Evolutionary conservation across 768 basidiomycete genomes (phyloP), one percentile per base, ranked within the genome.

Genomic region (Rhodotorula taiwanensis): DNA sequence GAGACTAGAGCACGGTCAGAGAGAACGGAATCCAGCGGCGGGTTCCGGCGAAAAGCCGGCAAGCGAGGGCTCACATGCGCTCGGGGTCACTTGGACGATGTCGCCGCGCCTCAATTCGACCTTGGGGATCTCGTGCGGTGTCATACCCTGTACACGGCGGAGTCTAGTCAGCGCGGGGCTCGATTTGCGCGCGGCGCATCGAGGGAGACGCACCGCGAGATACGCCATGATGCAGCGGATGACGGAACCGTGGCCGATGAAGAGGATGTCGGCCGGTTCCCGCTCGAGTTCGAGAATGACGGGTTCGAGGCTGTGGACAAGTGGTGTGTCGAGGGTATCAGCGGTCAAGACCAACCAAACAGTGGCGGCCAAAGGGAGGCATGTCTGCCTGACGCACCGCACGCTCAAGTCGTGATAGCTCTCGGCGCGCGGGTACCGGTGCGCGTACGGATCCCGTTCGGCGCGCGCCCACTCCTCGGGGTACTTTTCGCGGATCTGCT

Each of bases 61-160:
- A 8, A 5, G 25, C 27, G 13, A 14, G 6, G 25, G 58, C 67
- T 50, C 11, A 70, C 64, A 70, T 15, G 69, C 69, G 41, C 69
- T 65, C 30, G 72, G 72, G 14, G 62, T 67, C 6, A 73, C 78
- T 75, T 99, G 95, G 43, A 98, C 81, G n/a, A 98, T 78, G 74
- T 99, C 95, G 0, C 95, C 95, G 18, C 95, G 83, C 42, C 94
- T 89, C 70, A 99, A 86, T 76, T 98, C 94, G 57, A 98, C 94
- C 2, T 91, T 93, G 0, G 95, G 95, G 49, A 99, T 95, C 75
- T 99, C 95, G 31, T 87, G 86, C 1, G 94, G 90, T 9, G 92
- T 90, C 5, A 98, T 80, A 10, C 95, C 95, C 69, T 75, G 53
- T 9, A 4, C 1, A 20, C 7, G 20, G 11, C 68, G 66, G 45